Base-by-base conservation (phyloP, 495 filamentous ascomycete genomes). In the Trichoderma orchidacearum region DNA sequence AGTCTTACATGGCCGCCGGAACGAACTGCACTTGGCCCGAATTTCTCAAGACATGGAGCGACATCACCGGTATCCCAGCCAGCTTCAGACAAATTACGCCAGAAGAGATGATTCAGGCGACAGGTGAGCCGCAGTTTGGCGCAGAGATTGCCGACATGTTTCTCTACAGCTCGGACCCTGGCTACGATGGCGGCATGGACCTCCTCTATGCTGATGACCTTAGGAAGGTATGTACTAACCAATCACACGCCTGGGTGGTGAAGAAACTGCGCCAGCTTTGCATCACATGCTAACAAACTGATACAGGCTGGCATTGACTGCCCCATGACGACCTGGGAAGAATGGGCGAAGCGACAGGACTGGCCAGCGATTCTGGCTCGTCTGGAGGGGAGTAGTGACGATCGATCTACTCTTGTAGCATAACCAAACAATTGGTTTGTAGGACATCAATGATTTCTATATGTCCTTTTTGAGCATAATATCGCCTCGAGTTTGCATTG, bases 141-240 rank as follows among this genome's bases (percentile, higher is more conserved):
- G 32, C 66, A 12, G 71, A 74, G 57, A 63, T 71, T 0, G 64
- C 69, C 15, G 51, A 68, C 35, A 74, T 75, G 72, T 72, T 66
- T 38, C 17, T 53, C 12, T 71, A 75, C 58, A 62, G 63, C 29
- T 64, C 63, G 5, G 61, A 72, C 30, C 65, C 70, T 0, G 72
- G 72, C 5, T 73, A 73, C 59, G 70, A 71, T 54, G 72, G 69
- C 0, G 64, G 61, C 1, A 69, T 70, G 63, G 58, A 65, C 0
- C 51, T 75, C 48, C 32, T 74, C 32, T 68, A 45, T 34, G 70
- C 68, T 0, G 65, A 69, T 56, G 70, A 75, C 64, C 56, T 76
- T 27, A 62, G 60, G 32, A 65, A 70, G 63, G 72, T 74, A 51
- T 62, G 61, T 36, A n/a, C 4, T 36, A 32, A 12, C 12, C 12